phyloP scores from a whole-genome alignment of 176 grass and related monocot genomes.

The Aegilops longissima region DNA sequence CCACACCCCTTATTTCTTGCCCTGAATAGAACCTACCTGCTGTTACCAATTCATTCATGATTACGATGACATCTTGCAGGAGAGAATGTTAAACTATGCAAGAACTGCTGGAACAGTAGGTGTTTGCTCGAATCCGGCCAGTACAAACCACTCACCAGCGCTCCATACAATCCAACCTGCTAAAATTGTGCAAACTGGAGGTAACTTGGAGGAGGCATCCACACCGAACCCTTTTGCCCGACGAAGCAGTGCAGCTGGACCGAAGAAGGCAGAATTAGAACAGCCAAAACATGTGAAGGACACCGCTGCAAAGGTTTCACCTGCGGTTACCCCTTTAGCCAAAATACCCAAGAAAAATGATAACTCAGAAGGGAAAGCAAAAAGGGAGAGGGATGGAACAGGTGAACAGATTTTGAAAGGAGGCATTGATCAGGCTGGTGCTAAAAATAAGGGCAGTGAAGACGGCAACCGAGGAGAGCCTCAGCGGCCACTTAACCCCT shows the following conservation, averaged over 20 bases:
- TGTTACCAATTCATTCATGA: neutral
- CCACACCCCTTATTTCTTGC: neutral
- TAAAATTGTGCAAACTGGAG: constrained; percentile 22
- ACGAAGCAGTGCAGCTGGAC: constrained; percentile 17
- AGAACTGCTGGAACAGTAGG: neutral
- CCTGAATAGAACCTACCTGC: neutral
- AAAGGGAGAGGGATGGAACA: constrained; percentile 17
- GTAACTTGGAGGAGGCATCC: neutral
- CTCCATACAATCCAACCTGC: neutral
- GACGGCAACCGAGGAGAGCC: constrained; percentile 5
- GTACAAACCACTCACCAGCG: constrained; percentile 15
- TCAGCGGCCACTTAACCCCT: constrained; percentile 58
- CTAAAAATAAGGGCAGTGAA: neutral
- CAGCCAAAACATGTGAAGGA: constrained; percentile 8
- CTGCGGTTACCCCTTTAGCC: constrained; percentile 13
- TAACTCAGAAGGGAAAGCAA: constrained; percentile 20
- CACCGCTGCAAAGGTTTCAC: constrained; percentile 7
- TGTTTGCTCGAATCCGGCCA: constrained; percentile 18
- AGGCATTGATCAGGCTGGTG: neutral
- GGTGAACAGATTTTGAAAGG: constrained; percentile 16
- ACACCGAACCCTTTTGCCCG: constrained; percentile 1
- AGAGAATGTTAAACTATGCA: constrained; percentile 60
- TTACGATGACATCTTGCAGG: constrained; percentile 53
- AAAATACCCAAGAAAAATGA: constrained; percentile 31
- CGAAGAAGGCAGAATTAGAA: constrained; percentile 35